Evolutionary conservation across 2,329 filamentous ascomycete genomes (phyloP), one percentile per base, ranked within the genome.

Genomic region (Penicillium sp.): DNA sequence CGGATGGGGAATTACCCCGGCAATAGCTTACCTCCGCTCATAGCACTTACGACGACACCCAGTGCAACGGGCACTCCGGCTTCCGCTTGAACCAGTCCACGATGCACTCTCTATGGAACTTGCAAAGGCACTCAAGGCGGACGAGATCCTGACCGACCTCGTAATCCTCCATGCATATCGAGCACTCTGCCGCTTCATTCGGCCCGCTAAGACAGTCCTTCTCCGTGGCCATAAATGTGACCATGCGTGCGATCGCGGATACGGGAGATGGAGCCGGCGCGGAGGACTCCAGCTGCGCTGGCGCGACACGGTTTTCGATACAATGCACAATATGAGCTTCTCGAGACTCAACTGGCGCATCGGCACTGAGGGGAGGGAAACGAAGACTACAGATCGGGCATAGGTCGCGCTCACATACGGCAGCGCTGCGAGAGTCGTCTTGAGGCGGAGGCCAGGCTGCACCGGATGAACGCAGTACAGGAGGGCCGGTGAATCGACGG

Each of bases 81-180:
- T 63, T 83, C 73, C 70, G 79, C 48, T 78, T 77, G 73, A 83
- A 84, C 83, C 83, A 86, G 50, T 78, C 74, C 45, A 79, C 71
- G 50, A 86, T 85, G 63, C 83, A 86, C 43, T 68, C 68, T 67
- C 80, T 77, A 64, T 86, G 83, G 56, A 86, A 86, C 59, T 84
- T 84, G 71, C 83, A 86, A 56, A 83, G 71, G 63, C 83, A 86
- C 60, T 84, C 81, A 62, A 86, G 69, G 53, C 83, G 73, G 9
- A 80, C 81, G 72, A 86, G 74, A 58, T 78, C 73, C 61, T 82
- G 79, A 0, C 83, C 83, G 10, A 78, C 76, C 58, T 82, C 77
- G 63, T 85, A 86, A 49, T 86, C 83, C 56, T 85, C 82, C 63
- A 86, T 81, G 64, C 83, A 86, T 46, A 86, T 86, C 8, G 82